Percentiles rank a stretch among this genome's conserved stretches.
These are phyloP conservation scores for Metschnikowia cubensis DNA, from an alignment of 805 yeast species.

Conservation along the genomic window DNA sequence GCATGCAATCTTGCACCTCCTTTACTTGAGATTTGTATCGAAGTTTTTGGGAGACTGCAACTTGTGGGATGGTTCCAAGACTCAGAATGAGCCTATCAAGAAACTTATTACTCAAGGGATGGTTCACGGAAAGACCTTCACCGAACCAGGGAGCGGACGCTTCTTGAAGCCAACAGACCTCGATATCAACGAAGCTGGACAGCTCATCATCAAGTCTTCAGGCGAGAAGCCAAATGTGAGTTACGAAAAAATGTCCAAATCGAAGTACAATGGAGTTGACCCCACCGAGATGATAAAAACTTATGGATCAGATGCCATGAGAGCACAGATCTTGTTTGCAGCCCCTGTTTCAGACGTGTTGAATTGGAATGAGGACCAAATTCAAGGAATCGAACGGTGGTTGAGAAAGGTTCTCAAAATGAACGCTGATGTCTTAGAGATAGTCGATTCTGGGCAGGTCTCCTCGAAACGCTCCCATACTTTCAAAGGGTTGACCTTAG, in stretches of 20 bases:
- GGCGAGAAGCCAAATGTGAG: conserved; percentile 52
- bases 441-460: not conserved
- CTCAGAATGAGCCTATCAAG: conserved; percentile 75
- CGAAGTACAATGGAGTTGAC: conserved; percentile 92
- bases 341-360: conserved; percentile 82
- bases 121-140: conserved; percentile 90
- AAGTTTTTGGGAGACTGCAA: conserved; percentile 71
- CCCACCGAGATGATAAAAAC: conserved; percentile 68
- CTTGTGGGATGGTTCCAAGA: conserved; percentile 57
- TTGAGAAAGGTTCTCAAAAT: conserved; percentile 49
- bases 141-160: conserved; percentile 66
- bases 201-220: conserved; percentile 46
- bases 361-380: conserved; percentile 87
- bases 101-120: conserved; percentile 90
- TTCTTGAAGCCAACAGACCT: conserved; percentile 80
- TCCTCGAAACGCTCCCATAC: conserved; percentile 4
- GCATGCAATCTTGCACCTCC: conserved; percentile 89
- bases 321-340: conserved; percentile 90
- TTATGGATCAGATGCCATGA: conserved; percentile 90
- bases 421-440: conserved; percentile 19
- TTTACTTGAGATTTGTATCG: conserved; percentile 81
- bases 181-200: conserved; percentile 35
- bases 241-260: conserved; percentile 94
- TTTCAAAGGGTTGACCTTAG: conserved; percentile 18
- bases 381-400: conserved; percentile 89